phyloP scores from a whole-genome alignment of 441 rosid genomes.

The Populus hybrid region DNA sequence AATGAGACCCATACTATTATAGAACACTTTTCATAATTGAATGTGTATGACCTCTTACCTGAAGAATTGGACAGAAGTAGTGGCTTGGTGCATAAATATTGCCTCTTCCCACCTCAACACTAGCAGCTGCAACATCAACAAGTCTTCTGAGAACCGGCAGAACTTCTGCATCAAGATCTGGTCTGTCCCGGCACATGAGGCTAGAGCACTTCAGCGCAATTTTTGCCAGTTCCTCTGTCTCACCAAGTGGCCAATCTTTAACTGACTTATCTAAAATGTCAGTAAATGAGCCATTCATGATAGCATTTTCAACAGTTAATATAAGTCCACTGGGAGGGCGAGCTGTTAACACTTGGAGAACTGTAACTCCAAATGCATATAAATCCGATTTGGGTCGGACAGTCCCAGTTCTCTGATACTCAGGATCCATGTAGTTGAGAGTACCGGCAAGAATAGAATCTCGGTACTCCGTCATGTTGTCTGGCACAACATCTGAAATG shows the following conservation, averaged over 20 bases:
- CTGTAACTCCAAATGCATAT: slow-evolving; percentile 64
- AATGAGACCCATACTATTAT: not conserved
- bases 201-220: slow-evolving; percentile 63
- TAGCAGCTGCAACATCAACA: slow-evolving; percentile 47
- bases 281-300: slow-evolving; percentile 43
- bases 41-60: slow-evolving; percentile 32
- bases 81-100: slow-evolving; percentile 57
- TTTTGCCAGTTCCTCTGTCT: slow-evolving; percentile 66
- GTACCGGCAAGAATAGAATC: slow-evolving; percentile 75
- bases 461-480: slow-evolving; percentile 57
- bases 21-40: not conserved
- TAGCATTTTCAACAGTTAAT: slow-evolving; percentile 50
- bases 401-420: slow-evolving; percentile 84
- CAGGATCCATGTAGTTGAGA: slow-evolving; percentile 79
- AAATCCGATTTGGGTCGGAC: slow-evolving; percentile 84
- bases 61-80: slow-evolving; percentile 82
- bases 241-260: slow-evolving; percentile 77
- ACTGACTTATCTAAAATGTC: slow-evolving; percentile 58
- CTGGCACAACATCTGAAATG: slow-evolving; percentile 68
- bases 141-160: slow-evolving; percentile 71
- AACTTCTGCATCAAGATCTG: slow-evolving; percentile 71
- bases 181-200: slow-evolving; percentile 84
- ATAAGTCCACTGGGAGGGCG: slow-evolving; percentile 56
- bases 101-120: slow-evolving; percentile 40
- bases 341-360: slow-evolving; percentile 65